These are phyloP conservation scores for Termitomyces bulborhizus DNA, from an alignment of 768 basidiomycete genomes.

Conservation along the genomic window DNA sequence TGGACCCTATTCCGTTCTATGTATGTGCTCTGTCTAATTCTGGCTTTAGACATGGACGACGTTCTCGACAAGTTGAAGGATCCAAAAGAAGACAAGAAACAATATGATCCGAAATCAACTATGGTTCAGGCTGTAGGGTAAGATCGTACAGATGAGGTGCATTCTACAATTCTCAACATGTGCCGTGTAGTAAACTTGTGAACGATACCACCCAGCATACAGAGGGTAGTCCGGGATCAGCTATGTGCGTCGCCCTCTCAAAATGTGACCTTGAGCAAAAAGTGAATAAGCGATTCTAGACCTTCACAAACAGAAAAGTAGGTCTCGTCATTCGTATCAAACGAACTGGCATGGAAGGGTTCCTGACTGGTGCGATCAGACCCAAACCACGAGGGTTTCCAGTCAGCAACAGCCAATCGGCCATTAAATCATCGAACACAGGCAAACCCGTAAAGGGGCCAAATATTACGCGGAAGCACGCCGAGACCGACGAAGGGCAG, in stretches of 20 bases:
- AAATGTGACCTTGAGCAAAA: not conserved
- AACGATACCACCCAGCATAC: not conserved
- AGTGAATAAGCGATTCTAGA: not conserved
- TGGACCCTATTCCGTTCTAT: not conserved
- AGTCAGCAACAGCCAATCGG: not conserved
- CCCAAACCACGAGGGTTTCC: slow-evolving; percentile 3
- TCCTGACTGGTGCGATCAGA: not conserved
- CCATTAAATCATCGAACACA: not conserved
- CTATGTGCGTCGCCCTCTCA: not conserved
- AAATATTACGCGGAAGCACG: not conserved
- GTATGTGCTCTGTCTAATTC: not conserved
- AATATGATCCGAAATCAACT: not conserved
- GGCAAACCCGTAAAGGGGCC: not conserved
- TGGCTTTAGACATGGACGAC: not conserved
- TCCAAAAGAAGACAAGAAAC: not conserved
- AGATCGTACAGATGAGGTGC: not conserved
- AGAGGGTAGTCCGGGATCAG: slow-evolving; percentile 1
- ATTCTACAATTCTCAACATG: not conserved
- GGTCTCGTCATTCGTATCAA: not conserved
- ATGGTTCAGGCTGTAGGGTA: slow-evolving; percentile 3
- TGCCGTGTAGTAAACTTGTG: not conserved
- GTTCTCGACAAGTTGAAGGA: not conserved
- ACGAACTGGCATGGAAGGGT: no score
- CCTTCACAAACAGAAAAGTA: not conserved
- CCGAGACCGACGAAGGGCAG: not conserved